Evolutionary conservation across 2,329 filamentous ascomycete species (phyloP).

Genomic region (Penicillium sp.): DNA sequence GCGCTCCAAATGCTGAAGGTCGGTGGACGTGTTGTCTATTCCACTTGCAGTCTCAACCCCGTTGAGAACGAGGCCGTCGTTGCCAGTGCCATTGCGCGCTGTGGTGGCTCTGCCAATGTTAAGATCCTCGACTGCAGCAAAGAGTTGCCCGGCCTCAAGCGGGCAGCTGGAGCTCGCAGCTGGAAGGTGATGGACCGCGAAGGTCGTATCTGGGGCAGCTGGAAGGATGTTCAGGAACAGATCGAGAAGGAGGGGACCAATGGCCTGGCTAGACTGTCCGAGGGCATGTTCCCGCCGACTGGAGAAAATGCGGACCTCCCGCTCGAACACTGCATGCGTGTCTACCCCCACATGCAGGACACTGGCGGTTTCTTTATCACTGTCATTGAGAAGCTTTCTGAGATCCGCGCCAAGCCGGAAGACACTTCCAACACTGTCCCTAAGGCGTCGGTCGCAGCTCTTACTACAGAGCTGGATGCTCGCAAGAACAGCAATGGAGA

Average conservation of each 20-base stretch:
- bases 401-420: constrained; percentile 76
- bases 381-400: constrained; percentile 85
- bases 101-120: constrained; percentile 78
- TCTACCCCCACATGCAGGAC: constrained; percentile 94
- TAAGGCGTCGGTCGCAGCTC: constrained; percentile 40
- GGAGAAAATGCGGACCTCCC: constrained; percentile 63
- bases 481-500: constrained; percentile 31
- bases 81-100: constrained; percentile 81
- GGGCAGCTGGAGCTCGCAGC: constrained; percentile 70
- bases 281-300: constrained; percentile 78
- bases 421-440: constrained; percentile 40
- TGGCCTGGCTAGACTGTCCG: constrained; percentile 66
- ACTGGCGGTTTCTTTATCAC: constrained; percentile 98
- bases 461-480: constrained; percentile 36
- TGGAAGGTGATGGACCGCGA: constrained; percentile 94
- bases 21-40: constrained; percentile 92
- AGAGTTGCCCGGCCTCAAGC: constrained; percentile 71
- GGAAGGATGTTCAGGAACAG: constrained; percentile 74
- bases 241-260: constrained; percentile 61
- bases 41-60: constrained; percentile 98
- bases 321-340: constrained; percentile 84
- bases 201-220: constrained; percentile 74
- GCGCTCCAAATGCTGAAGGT: constrained; percentile 95
- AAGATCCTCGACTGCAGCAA: constrained; percentile 80
- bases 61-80: constrained; percentile 95